These are phyloP conservation scores for Euphrasia arctica DNA, from an alignment of 305 asterid genomes.

Conservation along the genomic window DNA sequence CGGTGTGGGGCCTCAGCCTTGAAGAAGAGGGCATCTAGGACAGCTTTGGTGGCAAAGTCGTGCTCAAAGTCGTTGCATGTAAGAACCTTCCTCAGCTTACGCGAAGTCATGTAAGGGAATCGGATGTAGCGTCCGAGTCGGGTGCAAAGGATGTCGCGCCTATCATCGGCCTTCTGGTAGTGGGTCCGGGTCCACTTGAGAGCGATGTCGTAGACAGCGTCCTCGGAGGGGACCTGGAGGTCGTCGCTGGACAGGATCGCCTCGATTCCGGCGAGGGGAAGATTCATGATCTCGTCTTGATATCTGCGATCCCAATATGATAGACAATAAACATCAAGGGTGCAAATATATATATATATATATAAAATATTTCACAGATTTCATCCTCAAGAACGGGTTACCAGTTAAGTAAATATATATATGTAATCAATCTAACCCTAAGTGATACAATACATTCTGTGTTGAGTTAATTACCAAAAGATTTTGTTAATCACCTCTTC, in stretches of 20 bases:
- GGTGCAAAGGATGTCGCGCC: constrained; percentile 65
- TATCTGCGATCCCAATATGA: constrained; percentile 42
- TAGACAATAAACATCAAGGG: constrained; percentile 15
- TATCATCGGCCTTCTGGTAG: constrained; percentile 67
- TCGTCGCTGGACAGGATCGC: constrained; percentile 84
- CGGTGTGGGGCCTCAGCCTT: constrained; percentile 85
- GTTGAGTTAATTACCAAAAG: too few species aligned
- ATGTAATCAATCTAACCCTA: too few species aligned
- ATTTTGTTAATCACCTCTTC: too few species aligned
- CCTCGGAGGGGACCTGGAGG: constrained; percentile 97
- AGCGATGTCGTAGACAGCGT: constrained; percentile 86
- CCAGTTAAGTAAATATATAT: too few species aligned
- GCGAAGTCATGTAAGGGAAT: constrained; percentile 79
- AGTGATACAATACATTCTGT: too few species aligned
- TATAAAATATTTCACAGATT: too few species aligned
- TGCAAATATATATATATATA: too few species aligned
- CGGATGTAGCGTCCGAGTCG: constrained; percentile 75
- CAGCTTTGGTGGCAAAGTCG: constrained; percentile 59
- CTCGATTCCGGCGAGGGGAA: constrained; percentile 91
- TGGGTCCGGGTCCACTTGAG: constrained; percentile 79
- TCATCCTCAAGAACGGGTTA: not conserved
- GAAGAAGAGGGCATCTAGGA: constrained; percentile 81
- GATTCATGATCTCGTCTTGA: constrained; percentile 80
- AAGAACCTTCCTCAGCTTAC: constrained; percentile 83
- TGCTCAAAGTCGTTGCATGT: constrained; percentile 74